Conservation (phyloP, 2,329 filamentous ascomycete species). For the Dryadomyces quercivorus region DNA sequence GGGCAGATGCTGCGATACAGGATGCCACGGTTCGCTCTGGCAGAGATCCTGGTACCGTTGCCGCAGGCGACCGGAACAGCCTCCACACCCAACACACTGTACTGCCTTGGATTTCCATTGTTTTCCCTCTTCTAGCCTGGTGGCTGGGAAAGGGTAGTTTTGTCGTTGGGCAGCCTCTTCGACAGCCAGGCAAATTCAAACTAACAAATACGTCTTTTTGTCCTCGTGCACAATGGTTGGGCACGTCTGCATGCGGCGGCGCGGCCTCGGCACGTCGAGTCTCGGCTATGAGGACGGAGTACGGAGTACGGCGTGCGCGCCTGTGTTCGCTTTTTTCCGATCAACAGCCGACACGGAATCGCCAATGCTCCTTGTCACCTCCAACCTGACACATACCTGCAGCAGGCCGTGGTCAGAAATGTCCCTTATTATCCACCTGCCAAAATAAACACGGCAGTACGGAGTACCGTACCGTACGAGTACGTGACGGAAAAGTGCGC, state of each 20-base stretch:
- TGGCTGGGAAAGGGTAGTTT: constrained; percentile 2
- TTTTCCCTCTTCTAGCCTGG: too few species aligned
- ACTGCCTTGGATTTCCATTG: too few species aligned
- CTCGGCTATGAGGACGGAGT: too few species aligned
- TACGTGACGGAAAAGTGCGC: not conserved
- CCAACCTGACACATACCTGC: not conserved
- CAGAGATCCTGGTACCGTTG: not conserved
- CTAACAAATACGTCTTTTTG: too few species aligned
- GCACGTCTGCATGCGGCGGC: not conserved
- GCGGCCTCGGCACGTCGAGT: too few species aligned
- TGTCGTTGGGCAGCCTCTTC: too few species aligned
- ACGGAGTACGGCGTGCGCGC: too few species aligned
- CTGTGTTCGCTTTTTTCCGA: not conserved
- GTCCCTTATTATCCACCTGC: not conserved
- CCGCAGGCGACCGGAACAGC: not conserved
- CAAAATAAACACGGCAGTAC: not conserved
- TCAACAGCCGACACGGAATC: not conserved
- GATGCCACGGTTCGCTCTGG: not conserved
- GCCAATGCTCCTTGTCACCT: too few species aligned
- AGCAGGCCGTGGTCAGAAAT: not conserved
- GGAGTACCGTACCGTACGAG: too few species aligned
- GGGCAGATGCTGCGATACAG: too few species aligned
- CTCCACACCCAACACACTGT: too few species aligned
- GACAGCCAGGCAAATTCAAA: too few species aligned
- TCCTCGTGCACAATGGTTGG: not conserved